phyloP scores from a whole-genome alignment of 2,329 filamentous ascomycete species.

The Neoscytalidium dimidiatum region DNA sequence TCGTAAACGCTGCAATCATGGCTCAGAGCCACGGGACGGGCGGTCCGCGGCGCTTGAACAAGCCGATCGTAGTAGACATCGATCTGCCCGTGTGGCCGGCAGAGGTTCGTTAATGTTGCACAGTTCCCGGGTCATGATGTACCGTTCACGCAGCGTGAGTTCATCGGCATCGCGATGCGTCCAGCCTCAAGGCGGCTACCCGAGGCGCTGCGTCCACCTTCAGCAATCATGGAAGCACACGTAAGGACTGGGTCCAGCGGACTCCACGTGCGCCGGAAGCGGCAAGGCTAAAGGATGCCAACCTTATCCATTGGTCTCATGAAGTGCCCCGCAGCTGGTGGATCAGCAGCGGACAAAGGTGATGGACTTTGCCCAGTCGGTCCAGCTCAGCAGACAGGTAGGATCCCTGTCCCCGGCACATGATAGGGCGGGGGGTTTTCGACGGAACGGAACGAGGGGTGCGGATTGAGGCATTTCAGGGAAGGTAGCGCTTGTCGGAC shows the following conservation, averaged over 20 bases:
- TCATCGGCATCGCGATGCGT: constrained; percentile 3
- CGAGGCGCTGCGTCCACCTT: background rate
- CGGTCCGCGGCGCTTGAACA: constrained; percentile 67
- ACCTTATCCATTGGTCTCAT: constrained; percentile 9
- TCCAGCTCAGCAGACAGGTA: constrained; percentile 2
- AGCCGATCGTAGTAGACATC: constrained; percentile 82
- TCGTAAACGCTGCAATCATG: constrained; percentile 79
- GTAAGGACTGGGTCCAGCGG: constrained; percentile 6
- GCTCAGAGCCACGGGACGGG: constrained; percentile 57
- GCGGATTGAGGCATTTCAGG: constrained; percentile 16
- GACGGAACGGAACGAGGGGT: constrained; percentile 10
- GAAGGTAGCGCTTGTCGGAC: background rate
- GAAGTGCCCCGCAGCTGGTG: background rate
- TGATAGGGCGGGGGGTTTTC: constrained; percentile 1
- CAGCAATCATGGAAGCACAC: constrained; percentile 19
- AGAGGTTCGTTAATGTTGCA: background rate
- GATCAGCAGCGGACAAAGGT: background rate
- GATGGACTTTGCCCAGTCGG: background rate
- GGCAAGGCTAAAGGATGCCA: background rate
- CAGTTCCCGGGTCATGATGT: background rate
- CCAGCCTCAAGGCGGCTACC: constrained; percentile 4
- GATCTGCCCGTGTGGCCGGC: constrained; percentile 57
- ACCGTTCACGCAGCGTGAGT: constrained; percentile 8
- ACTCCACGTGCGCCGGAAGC: constrained; percentile 1
- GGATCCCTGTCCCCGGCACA: background rate